These are phyloP conservation scores for Tetrapisispora namnaoensis DNA, from an alignment of 805 yeast genomes.

Conservation along the genomic window DNA sequence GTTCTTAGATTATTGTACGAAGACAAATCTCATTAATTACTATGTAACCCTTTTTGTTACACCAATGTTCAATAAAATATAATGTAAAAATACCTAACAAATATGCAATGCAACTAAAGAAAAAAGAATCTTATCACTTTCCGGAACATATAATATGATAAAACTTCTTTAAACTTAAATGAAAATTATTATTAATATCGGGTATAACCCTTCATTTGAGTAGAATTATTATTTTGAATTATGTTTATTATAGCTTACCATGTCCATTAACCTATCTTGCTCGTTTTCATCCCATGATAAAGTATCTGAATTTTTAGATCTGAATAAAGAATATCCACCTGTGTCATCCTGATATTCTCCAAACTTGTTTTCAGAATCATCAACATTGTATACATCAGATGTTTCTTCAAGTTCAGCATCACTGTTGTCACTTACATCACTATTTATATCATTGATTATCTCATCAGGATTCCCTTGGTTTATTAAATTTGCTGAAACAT, in stretches of 20 bases:
- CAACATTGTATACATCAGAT: conserved; percentile 10
- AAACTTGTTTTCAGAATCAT: conserved; percentile 11
- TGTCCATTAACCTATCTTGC: conserved; percentile 20
- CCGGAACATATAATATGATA: not conserved
- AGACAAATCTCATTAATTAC: not conserved
- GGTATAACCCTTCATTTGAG: too few species aligned
- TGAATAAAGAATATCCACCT: conserved; percentile 24
- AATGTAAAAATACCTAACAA: not conserved
- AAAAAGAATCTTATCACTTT: not conserved
- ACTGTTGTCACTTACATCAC: conserved; percentile 8
- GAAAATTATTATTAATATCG: not conserved
- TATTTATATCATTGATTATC: conserved; percentile 10
- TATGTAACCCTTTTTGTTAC: too few species aligned
- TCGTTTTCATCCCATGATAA: conserved; percentile 25
- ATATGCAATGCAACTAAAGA: not conserved
- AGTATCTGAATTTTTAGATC: conserved; percentile 27
- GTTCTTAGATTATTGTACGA: not conserved
- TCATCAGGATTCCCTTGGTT: not conserved
- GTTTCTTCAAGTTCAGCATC: conserved; percentile 11
- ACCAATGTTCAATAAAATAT: too few species aligned
- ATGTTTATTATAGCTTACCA: conserved; percentile 16
- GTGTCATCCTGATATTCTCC: conserved; percentile 25
- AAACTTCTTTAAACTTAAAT: not conserved
- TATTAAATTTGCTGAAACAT: conserved; percentile 9
- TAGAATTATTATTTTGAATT: conserved; percentile 3